A percentile compares a stretch with the other conserved stretches of the same genome.
phyloP scores from a whole-genome alignment of 2,329 filamentous ascomycete species.

The Alternaria brassicae region DNA sequence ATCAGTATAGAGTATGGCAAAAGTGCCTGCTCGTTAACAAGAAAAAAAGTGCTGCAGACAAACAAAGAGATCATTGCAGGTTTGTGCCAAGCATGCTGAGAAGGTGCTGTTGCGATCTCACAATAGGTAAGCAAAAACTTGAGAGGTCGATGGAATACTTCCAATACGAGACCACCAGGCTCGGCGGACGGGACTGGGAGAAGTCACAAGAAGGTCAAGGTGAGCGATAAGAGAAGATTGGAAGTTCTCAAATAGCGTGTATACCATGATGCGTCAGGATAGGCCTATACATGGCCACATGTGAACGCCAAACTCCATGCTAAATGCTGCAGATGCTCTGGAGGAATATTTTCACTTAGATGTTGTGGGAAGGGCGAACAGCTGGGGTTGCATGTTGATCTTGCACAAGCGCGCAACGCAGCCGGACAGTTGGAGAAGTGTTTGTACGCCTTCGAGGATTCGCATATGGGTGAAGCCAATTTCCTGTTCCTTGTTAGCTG shows the following conservation, averaged over 20 bases:
- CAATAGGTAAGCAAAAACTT: not conserved
- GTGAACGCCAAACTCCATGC: constrained; percentile 39
- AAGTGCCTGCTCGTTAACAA: not conserved
- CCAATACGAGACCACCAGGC: not conserved
- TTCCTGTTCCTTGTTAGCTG: constrained; percentile 59
- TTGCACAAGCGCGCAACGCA: constrained; percentile 90
- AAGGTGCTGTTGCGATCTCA: not conserved
- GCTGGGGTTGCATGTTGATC: constrained; percentile 93
- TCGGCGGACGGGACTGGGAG: not conserved
- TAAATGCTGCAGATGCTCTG: constrained; percentile 33
- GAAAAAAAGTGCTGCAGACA: not conserved
- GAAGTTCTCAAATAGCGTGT: not conserved
- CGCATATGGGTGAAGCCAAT: constrained; percentile 99
- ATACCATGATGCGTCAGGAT: not conserved
- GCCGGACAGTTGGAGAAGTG: constrained; percentile 89
- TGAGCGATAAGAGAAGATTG: not conserved
- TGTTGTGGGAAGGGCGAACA: constrained; percentile 63
- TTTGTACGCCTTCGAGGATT: constrained; percentile 96
- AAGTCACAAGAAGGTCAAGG: not conserved
- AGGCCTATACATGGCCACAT: not conserved
- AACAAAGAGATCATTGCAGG: not conserved
- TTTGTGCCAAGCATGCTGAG: not conserved
- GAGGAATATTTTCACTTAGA: constrained; percentile 17
- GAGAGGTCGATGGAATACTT: not conserved
- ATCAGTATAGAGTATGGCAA: not conserved